These are phyloP conservation scores for Hysterangium stoloniferum DNA, from an alignment of 768 basidiomycete species.

Conservation along the genomic window DNA sequence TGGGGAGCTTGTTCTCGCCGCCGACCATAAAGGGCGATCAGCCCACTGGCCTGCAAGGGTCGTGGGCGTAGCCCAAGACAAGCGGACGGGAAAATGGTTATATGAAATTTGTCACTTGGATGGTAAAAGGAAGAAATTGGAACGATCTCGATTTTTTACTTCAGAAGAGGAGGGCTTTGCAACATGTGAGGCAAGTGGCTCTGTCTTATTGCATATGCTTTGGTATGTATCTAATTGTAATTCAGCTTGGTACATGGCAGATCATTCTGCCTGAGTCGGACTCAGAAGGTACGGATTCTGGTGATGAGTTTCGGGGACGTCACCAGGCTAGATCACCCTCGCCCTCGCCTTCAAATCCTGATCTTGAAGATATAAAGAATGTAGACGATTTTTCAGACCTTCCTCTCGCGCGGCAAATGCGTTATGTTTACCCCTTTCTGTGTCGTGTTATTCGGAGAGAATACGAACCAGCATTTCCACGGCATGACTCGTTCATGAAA, in stretches of 20 bases:
- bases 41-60: slow-evolving; percentile 66
- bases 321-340: slow-evolving; percentile 30
- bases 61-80: slow-evolving; percentile 30
- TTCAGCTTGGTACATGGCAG: slow-evolving; percentile 5
- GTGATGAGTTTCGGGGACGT: not conserved
- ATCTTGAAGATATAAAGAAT: slow-evolving; percentile 30
- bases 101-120: slow-evolving; percentile 61
- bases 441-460: slow-evolving; percentile 46
- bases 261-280: not conserved
- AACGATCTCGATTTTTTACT: slow-evolving; percentile 50
- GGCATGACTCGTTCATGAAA: slow-evolving; percentile 49
- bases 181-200: slow-evolving; percentile 44
- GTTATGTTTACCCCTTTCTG: slow-evolving; percentile 57
- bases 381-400: slow-evolving; percentile 37
- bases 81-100: slow-evolving; percentile 29
- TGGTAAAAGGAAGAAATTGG: slow-evolving; percentile 30
- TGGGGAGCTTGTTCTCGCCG: slow-evolving; percentile 59
- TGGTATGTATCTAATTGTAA: not conserved
- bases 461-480: slow-evolving; percentile 44
- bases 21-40: slow-evolving; percentile 28
- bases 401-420: slow-evolving; percentile 49
- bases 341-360: slow-evolving; percentile 34
- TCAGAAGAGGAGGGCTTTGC: slow-evolving; percentile 53
- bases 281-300: slow-evolving; percentile 6
- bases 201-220: not conserved